Percentiles rank a stretch among this genome's conserved stretches.
Evolutionary conservation across 2,329 filamentous ascomycete genomes (phyloP).

Genomic region (Dactylonectria estremocensis): DNA sequence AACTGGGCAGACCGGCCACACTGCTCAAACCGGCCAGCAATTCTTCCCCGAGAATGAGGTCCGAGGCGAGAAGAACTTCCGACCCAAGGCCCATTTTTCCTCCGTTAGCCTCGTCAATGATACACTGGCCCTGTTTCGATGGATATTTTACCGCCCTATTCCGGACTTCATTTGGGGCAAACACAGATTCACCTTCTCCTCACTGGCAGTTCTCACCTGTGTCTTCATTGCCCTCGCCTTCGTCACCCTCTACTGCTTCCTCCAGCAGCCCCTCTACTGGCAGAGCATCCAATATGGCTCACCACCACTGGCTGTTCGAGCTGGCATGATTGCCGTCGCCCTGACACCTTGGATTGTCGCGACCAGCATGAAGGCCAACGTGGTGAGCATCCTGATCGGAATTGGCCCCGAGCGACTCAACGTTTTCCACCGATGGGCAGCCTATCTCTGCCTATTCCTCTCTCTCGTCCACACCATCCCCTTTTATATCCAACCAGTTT

Average conservation of each 20-base stretch:
- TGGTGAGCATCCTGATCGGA: constrained; percentile 87
- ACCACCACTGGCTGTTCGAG: constrained; percentile 86
- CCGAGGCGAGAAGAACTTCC: constrained; percentile 69
- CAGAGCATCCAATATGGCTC: constrained; percentile 89
- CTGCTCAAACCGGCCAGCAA: constrained; percentile 70
- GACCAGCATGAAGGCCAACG: constrained; percentile 91
- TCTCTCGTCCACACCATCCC: constrained; percentile 88
- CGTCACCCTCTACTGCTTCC: constrained; percentile 84
- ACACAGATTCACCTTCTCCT: constrained; percentile 84
- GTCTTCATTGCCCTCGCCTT: constrained; percentile 79
- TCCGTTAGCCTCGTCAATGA: constrained; percentile 84
- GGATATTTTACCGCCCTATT: constrained; percentile 90
- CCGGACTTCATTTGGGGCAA: constrained; percentile 80
- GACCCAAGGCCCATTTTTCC: constrained; percentile 80
- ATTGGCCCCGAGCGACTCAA: constrained; percentile 94
- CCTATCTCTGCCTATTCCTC: constrained; percentile 87
- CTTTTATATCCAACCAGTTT: constrained; percentile 91
- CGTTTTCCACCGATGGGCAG: constrained; percentile 93
- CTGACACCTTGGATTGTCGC: constrained; percentile 94
- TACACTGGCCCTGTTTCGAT: constrained; percentile 85
- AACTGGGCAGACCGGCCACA: constrained; percentile 68
- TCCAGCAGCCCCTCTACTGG: constrained; percentile 92
- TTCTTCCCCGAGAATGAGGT: constrained; percentile 79
- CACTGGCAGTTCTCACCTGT: constrained; percentile 79
- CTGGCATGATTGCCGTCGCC: constrained; percentile 93